Evolutionary conservation across 1,284 basidiomycete genomes (phyloP).

Genomic region (Xerocomus amazonicus): DNA sequence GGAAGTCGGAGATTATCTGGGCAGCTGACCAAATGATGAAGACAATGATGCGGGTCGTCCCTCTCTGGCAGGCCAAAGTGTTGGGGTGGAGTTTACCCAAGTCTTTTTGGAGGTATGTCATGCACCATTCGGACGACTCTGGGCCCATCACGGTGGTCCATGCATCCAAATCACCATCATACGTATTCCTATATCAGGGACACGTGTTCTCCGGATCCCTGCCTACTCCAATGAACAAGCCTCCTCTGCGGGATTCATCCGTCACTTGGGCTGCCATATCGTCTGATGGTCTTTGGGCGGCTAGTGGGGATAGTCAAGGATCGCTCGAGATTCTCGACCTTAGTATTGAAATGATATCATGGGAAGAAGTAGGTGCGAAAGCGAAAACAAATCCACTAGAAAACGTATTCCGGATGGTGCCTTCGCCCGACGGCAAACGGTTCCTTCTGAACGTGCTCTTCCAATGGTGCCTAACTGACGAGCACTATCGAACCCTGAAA

Average conservation of each 20-base stretch:
- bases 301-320: constrained; percentile 2
- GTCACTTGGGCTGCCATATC: constrained; percentile 9
- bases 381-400: constrained; percentile 1
- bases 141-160: neutral
- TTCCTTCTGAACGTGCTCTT: constrained; percentile 4
- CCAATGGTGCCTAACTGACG: constrained; percentile 12
- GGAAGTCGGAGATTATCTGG: constrained; percentile 7
- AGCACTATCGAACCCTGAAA: constrained; percentile 8
- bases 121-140: neutral
- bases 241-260: neutral
- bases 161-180: constrained; percentile 6
- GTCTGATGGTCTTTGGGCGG: constrained; percentile 18
- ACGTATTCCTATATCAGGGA: neutral
- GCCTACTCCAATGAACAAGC: neutral
- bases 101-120: neutral
- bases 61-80: constrained; percentile 9
- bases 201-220: neutral
- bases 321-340: constrained; percentile 13
- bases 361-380: constrained; percentile 1
- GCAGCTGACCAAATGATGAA: neutral
- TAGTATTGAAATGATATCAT: neutral
- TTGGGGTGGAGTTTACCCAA: constrained; percentile 12
- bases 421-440: constrained; percentile 13
- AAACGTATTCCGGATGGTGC: neutral
- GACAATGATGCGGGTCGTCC: neutral